These are phyloP conservation scores for Xylaria cubensis DNA, from an alignment of 495 filamentous ascomycete genomes.

Conservation along the genomic window DNA sequence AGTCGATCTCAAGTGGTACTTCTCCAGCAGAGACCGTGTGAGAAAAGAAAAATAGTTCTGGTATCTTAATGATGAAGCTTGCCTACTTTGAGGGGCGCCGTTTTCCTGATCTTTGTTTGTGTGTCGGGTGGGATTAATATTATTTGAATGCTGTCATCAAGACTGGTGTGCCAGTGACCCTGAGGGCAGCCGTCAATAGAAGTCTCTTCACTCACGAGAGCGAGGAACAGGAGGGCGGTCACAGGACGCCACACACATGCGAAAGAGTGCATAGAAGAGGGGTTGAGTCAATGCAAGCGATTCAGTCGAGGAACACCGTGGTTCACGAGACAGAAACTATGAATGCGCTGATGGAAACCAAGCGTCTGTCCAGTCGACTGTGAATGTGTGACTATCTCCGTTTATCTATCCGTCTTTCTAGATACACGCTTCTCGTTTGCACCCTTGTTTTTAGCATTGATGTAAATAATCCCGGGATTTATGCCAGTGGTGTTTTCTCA, in stretches of 20 bases:
- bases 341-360: neutral
- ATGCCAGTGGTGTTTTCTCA: neutral
- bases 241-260: neutral
- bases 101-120: neutral
- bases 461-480: neutral
- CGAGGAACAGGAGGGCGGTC: neutral
- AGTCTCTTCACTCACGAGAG: neutral
- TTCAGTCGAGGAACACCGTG: slow-evolving; percentile 9
- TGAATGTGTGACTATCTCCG: slow-evolving; percentile 2
- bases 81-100: neutral
- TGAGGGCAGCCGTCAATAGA: slow-evolving; percentile 9
- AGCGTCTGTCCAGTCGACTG: neutral
- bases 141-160: slow-evolving; percentile 19
- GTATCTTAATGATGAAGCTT: slow-evolving; percentile 29
- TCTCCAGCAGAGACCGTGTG: neutral
- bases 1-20: slow-evolving; percentile 3
- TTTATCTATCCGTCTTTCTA: neutral
- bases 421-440: neutral
- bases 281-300: neutral
- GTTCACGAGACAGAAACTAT: slow-evolving; percentile 11
- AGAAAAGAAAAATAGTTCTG: slow-evolving; percentile 24
- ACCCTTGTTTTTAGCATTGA: neutral
- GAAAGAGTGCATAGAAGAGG: neutral
- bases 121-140: slow-evolving; percentile 23
- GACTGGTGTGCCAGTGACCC: neutral